Evolutionary conservation across 106 monocot genomes (phyloP), one percentile per base, ranked within the genome.

Genomic region (Phalaenopsis equestris): DNA sequence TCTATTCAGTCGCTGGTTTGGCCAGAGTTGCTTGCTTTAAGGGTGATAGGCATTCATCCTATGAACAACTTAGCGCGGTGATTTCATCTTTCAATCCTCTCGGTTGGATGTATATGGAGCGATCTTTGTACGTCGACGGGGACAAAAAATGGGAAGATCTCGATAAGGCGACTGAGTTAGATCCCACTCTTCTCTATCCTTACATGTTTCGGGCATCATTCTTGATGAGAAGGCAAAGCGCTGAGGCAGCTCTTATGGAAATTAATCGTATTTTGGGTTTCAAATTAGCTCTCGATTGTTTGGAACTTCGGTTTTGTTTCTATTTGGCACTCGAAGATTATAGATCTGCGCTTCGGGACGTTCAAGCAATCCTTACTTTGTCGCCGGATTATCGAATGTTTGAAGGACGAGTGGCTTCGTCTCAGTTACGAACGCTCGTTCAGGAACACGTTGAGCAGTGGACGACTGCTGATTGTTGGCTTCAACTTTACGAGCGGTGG

Each of bases 61-160:
- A 88, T 77, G 86, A 99, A 76, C 91, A 83, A 80, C 88, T 99
- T 3, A 95, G 82, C 79, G 82, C 88, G 17, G 80, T 99, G 41
- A 90, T 99, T 65, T 91, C 95, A 47, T 86, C 93, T 3, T 80
- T 57, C 82, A 72, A 52, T 12, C 88, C 89, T 14, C 91, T 91
- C 65, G 99, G 99, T 8, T 99, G 99, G 99, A 99, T 99, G 94
- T 91, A 91, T 79, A 91, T 90, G 77, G 99, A 99, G 82, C 85
- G 99, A 77, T 89, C 92, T 70, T 78, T 99, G 65, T 99, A 90
- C 76, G 48, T 80, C 73, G 93, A 99, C 41, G 90, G 89, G 47
- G 86, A 89, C 30, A 81, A 73, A 8, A 91, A 80, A 75, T 88
- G 81, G 84, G 93, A 86, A 77, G 94, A 99, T 76, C 93, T 99